A percentile compares a stretch with the other conserved stretches of the same genome.
Evolutionary conservation across 306 rosid genomes (phyloP).

Genomic region (Carpinus viminea): DNA sequence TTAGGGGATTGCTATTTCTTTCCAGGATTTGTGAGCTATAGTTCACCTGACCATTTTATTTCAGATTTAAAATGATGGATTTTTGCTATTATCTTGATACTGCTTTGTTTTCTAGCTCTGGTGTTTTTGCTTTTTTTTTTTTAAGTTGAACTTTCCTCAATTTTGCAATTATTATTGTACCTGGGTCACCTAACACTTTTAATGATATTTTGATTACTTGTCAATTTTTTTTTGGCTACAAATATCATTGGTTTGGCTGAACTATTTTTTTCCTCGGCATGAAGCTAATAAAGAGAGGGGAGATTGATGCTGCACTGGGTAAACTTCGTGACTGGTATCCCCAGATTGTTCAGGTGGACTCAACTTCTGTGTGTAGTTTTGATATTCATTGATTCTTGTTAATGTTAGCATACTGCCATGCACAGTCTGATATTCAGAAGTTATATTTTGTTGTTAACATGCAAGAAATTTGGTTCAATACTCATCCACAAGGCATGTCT

Average conservation of each 20-base stretch:
- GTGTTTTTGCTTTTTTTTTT: not conserved
- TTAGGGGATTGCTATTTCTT: not conserved
- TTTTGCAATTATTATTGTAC: not conserved
- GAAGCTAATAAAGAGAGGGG: conserved; percentile 88
- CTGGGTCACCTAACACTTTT: too few relatives aligned
- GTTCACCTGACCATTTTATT: not conserved
- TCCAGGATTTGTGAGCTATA: not conserved
- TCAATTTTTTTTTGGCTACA: too few relatives aligned
- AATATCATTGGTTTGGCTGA: conserved; percentile 25
- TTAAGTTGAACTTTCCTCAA: too few relatives aligned
- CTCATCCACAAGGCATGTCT: not conserved
- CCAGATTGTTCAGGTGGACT: conserved; percentile 80
- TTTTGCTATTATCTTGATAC: not conserved
- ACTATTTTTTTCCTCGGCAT: conserved; percentile 38
- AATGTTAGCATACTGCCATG: conserved; percentile 5
- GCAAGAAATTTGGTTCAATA: conserved; percentile 1
- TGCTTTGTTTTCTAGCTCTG: not conserved
- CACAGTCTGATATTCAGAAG: not conserved
- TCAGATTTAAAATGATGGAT: not conserved
- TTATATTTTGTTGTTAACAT: not conserved
- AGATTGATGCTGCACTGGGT: conserved; percentile 74
- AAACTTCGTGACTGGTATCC: conserved; percentile 96
- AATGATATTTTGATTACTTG: too few relatives aligned
- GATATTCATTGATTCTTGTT: conserved; percentile 4
- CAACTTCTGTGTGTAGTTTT: conserved; percentile 14